Percentiles rank a stretch among this genome's conserved stretches.
phyloP scores from a whole-genome alignment of 768 basidiomycete species.

The Mycena polygramma region DNA sequence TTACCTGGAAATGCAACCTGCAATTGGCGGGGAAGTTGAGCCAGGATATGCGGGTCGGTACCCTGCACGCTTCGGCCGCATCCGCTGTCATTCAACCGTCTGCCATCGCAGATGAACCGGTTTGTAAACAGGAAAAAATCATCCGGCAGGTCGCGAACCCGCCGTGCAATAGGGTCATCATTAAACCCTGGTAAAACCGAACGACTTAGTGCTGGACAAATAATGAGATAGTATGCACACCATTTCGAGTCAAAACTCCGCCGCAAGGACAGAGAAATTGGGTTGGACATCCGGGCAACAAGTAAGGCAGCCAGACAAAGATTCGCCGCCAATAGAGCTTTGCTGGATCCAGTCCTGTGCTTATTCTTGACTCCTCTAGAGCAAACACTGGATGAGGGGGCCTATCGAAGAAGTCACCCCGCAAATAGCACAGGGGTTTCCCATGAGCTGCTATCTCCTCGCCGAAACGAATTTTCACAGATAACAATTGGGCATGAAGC shows the following conservation, averaged over 20 bases:
- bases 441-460: not conserved
- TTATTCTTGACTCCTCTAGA: not conserved
- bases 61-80: constrained; percentile 27
- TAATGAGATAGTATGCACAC: constrained; percentile 2
- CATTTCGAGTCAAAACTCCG: constrained; percentile 6
- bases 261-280: constrained; percentile 31
- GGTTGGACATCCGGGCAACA: constrained; percentile 21
- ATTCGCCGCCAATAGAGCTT: not conserved
- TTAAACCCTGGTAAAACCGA: not conserved
- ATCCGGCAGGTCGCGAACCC: not conserved
- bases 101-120: constrained; percentile 27
- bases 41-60: constrained; percentile 26
- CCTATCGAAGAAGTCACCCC: constrained; percentile 19
- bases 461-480: not conserved
- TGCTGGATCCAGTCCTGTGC: not conserved
- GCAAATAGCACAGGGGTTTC: constrained; percentile 2
- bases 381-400: constrained; percentile 12
- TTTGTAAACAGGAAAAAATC: constrained; percentile 30
- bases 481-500: not conserved
- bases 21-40: constrained; percentile 23
- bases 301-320: constrained; percentile 12
- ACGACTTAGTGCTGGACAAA: too few species aligned
- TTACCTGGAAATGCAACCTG: constrained; percentile 19
- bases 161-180: constrained; percentile 3
- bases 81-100: not conserved